phyloP scores from a whole-genome alignment of 208 protist species.

The Wallacemonas rigidus region DNA sequence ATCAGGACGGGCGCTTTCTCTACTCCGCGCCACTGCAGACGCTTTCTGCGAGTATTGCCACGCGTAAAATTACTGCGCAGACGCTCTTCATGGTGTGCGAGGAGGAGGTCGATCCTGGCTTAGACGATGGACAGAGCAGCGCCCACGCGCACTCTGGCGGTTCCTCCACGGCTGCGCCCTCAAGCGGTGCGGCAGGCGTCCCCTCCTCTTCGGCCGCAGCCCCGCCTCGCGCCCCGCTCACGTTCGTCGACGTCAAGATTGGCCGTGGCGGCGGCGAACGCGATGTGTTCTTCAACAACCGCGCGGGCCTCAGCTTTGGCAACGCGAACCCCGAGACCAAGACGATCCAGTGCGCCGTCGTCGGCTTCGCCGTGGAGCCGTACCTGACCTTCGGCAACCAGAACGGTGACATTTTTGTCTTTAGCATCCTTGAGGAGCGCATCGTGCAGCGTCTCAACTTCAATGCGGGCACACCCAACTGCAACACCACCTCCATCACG shows the following conservation, averaged over 20 bases:
- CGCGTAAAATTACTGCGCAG: slow-evolving; percentile 78
- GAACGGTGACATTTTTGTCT: slow-evolving; percentile 77
- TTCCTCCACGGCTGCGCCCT: background rate
- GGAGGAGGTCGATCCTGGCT: slow-evolving; percentile 37
- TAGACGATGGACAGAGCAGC: slow-evolving; percentile 3
- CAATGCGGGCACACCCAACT: slow-evolving; percentile 26
- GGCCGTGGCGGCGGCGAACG: slow-evolving; percentile 2
- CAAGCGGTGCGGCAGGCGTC: background rate
- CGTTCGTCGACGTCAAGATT: slow-evolving; percentile 12
- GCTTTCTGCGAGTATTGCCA: slow-evolving; percentile 56
- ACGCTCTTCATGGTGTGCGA: slow-evolving; percentile 56
- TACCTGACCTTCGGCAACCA: slow-evolving; percentile 86
- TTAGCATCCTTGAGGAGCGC: slow-evolving; percentile 62
- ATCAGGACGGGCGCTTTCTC: slow-evolving; percentile 67
- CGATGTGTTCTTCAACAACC: slow-evolving; percentile 14
- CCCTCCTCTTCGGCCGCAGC: background rate
- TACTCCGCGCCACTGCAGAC: slow-evolving; percentile 66
- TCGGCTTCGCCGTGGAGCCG: slow-evolving; percentile 83
- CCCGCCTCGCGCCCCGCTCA: background rate
- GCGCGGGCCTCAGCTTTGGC: slow-evolving; percentile 39
- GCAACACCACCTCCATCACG: slow-evolving; percentile 16
- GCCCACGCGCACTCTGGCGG: slow-evolving; percentile 15
- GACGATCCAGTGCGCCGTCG: slow-evolving; percentile 66
- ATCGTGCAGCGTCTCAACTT: slow-evolving; percentile 82
- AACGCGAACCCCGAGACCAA: slow-evolving; percentile 73